Base-by-base conservation (phyloP, 345 rosid species). In the Melastoma malabathricum region DNA sequence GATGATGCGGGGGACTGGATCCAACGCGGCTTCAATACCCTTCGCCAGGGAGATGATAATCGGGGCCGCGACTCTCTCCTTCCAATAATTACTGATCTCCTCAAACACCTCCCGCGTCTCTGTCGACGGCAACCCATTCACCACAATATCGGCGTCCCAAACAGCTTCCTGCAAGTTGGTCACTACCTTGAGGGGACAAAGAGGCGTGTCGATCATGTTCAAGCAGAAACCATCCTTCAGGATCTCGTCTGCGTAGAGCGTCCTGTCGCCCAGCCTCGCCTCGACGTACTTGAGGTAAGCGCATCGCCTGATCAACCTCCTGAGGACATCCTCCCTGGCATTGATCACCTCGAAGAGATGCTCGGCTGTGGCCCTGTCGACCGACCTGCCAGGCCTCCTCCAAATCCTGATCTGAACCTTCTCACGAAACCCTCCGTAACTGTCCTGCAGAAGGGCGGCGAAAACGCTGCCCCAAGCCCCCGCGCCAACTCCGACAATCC, bases 401-500 rank as follows among this genome's bases (percentile, higher is more conserved):
- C 93, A 84, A 39, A 81, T 78, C 65, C 93, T 75, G 68, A 84
- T 74, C 16, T 74, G 85, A 51, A 84, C 67, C 70, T 81, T 84
- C 19, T 84, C 85, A 6, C 93, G 72, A 47, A 74, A 78, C 45
- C 65, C 76, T 3, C 94, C 88, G 27, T 81, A 84, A 58, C 71
- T 78, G 34, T 84, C 88, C 68, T 84, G 94, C 47, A 84, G 55
- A 61, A 84, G 60, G 55, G 94, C 85, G 10, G 81, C 76, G 54
- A 84, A 84, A 56, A 84, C 94, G 69, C 94, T 84, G 7, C 94
- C 94, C 94, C 94, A 84, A 43, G 94, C 94, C 15, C 94, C 94
- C 0, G 94, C 88, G 41, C 94, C 94, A 17, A 84, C 85, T 34
- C 94, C 74, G 9, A 75, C 94, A 38, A 84, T 84, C 64, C 88